phyloP scores from a whole-genome alignment of 192 early-diverging fungal genomes.

The Backusella tuberculispora region DNA sequence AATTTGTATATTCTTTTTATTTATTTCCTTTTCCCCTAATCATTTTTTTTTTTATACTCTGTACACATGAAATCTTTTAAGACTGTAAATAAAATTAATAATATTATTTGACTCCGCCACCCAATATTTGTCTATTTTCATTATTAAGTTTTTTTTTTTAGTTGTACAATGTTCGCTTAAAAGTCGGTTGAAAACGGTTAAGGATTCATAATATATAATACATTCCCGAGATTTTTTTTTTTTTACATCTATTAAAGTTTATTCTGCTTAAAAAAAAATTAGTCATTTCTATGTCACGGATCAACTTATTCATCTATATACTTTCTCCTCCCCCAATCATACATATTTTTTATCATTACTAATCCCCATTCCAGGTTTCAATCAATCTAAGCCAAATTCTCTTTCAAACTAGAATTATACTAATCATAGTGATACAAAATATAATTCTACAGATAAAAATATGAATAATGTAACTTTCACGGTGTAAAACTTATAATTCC shows the following conservation, averaged over 20 bases:
- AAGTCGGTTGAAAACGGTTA: slow-evolving; percentile 11
- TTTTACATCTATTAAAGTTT: background rate
- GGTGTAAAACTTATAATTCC: too few species aligned
- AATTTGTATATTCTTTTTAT: slow-evolving; percentile 7
- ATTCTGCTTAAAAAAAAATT: slow-evolving; percentile 3
- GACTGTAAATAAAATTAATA: slow-evolving; percentile 16
- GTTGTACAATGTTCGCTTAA: slow-evolving; percentile 1
- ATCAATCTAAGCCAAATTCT: too few species aligned
- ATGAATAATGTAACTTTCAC: too few species aligned
- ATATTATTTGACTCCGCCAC: slow-evolving; percentile 10
- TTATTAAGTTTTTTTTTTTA: background rate
- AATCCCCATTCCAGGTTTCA: background rate
- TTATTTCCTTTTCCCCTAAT: background rate
- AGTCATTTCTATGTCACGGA: too few species aligned
- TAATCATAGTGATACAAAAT: too few species aligned
- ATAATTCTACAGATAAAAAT: too few species aligned
- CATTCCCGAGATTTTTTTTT: background rate
- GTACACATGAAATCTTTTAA: background rate
- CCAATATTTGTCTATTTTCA: background rate
- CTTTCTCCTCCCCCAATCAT: background rate
- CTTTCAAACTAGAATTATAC: too few species aligned
- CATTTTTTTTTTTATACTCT: background rate
- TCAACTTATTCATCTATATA: background rate
- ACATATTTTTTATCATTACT: background rate
- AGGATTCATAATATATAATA: background rate